phyloP scores from a whole-genome alignment of 495 filamentous ascomycete species.

The Penicillium nucicola region DNA sequence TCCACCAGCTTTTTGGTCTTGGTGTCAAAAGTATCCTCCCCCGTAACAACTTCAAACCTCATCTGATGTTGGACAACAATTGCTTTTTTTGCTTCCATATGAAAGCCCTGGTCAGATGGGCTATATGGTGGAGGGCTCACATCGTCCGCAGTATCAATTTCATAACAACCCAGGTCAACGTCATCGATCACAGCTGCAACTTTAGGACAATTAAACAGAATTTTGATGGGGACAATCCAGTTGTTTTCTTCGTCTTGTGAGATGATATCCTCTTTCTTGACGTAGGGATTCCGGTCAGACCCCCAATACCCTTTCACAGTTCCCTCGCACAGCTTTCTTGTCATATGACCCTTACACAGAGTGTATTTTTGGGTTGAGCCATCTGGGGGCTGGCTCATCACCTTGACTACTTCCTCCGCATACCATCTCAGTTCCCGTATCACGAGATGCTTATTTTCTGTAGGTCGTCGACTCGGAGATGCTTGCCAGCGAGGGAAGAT shows the following conservation, averaged over 20 bases:
- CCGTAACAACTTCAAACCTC: neutral
- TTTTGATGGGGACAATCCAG: neutral
- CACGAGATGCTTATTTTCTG: neutral
- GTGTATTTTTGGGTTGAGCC: neutral
- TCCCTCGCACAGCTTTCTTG: neutral
- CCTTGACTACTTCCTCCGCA: neutral
- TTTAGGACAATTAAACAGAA: neutral
- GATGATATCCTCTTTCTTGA: neutral
- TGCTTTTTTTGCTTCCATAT: neutral
- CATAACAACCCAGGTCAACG: neutral
- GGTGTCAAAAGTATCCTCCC: neutral
- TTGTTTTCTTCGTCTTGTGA: neutral
- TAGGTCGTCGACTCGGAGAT: neutral
- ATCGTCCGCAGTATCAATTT: neutral
- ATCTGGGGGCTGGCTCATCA: neutral
- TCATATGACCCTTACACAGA: neutral
- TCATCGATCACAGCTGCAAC: neutral
- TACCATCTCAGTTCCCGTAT: neutral
- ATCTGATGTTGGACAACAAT: neutral
- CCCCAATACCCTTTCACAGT: neutral
- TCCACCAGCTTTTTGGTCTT: neutral
- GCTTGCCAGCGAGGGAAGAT: neutral
- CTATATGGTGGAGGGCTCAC: neutral
- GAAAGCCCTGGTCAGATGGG: too few species aligned
- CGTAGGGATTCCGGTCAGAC: neutral